A percentile compares a stretch with the other conserved stretches of the same genome.
Conservation (phyloP, 495 filamentous ascomycete species). For the Tuber aestivum region DNA sequence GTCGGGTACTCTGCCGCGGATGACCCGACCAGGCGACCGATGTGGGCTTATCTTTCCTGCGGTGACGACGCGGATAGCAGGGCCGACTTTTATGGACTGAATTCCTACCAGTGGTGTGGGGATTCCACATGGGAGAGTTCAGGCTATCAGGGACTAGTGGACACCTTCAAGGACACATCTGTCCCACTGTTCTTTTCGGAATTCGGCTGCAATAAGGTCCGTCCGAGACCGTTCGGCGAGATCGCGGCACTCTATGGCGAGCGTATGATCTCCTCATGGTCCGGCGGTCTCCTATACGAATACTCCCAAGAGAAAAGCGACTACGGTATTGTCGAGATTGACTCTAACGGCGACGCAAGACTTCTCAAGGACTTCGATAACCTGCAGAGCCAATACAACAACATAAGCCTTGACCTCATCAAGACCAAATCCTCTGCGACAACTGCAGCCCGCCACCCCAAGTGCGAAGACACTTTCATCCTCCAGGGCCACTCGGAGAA, state of each 20-base stretch:
- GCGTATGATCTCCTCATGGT: constrained; percentile 72
- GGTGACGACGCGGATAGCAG: constrained; percentile 61
- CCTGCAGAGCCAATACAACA: constrained; percentile 50
- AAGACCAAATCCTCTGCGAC: constrained; percentile 17
- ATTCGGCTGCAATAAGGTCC: constrained; percentile 80
- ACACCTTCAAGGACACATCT: constrained; percentile 62
- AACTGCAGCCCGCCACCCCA: constrained; percentile 5
- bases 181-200: constrained; percentile 94
- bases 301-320: constrained; percentile 70
- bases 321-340: constrained; percentile 73
- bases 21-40: constrained; percentile 74
- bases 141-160: constrained; percentile 65
- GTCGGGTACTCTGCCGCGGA: constrained; percentile 95
- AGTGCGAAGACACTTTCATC: constrained; percentile 21
- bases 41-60: constrained; percentile 78
- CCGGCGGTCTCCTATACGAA: constrained; percentile 89
- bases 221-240: constrained; percentile 76
- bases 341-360: constrained; percentile 53
- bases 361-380: constrained; percentile 68
- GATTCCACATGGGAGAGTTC: constrained; percentile 62
- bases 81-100: constrained; percentile 85
- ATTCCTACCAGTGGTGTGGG: constrained; percentile 95
- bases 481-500: constrained; percentile 17
- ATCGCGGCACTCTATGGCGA: constrained; percentile 70
- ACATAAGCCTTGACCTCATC: constrained; percentile 22